Percentiles rank a stretch among this genome's conserved stretches.
phyloP scores from a whole-genome alignment of 2,329 filamentous ascomycete species.

The Colletotrichum sp. region DNA sequence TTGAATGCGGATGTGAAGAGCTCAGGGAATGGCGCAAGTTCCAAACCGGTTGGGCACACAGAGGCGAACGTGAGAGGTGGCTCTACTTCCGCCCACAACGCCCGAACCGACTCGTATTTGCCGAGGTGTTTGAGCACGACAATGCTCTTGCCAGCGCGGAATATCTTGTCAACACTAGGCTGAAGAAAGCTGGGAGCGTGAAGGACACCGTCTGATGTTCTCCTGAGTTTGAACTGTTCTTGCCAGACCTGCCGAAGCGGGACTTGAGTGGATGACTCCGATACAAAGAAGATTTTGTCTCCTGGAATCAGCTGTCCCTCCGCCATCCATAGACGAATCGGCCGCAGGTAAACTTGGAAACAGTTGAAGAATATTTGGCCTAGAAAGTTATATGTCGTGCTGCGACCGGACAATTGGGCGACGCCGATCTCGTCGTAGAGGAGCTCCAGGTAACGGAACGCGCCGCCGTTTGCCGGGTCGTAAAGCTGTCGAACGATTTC shows the following conservation, averaged over 20 bases:
- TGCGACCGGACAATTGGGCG: constrained; percentile 73
- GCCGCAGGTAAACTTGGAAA: constrained; percentile 80
- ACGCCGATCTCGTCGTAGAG: constrained; percentile 74
- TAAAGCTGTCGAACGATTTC: constrained; percentile 65
- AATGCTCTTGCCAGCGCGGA: constrained; percentile 87
- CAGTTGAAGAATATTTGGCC: constrained; percentile 79
- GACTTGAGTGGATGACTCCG: constrained; percentile 58
- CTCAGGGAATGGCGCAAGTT: constrained; percentile 73
- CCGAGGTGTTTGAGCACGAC: constrained; percentile 80
- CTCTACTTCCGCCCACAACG: constrained; percentile 39
- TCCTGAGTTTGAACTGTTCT: constrained; percentile 72
- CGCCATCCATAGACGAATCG: constrained; percentile 85
- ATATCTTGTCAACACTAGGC: constrained; percentile 73
- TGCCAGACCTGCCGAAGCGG: constrained; percentile 76
- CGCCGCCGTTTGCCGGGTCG: constrained; percentile 49
- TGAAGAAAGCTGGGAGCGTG: constrained; percentile 79
- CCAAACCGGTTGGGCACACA: constrained; percentile 53
- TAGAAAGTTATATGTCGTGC: constrained; percentile 65
- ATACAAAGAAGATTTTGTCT: constrained; percentile 76
- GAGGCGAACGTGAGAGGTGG: constrained; percentile 60
- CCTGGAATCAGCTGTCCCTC: constrained; percentile 70
- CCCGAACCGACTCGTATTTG: constrained; percentile 45
- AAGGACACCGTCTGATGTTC: constrained; percentile 61
- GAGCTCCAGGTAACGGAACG: constrained; percentile 79
- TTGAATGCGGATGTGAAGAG: constrained; percentile 75